Percentiles rank a stretch among this genome's conserved stretches.
Evolutionary conservation across 1,284 basidiomycete genomes (phyloP).

Genomic region (Trichosporon sp.): DNA sequence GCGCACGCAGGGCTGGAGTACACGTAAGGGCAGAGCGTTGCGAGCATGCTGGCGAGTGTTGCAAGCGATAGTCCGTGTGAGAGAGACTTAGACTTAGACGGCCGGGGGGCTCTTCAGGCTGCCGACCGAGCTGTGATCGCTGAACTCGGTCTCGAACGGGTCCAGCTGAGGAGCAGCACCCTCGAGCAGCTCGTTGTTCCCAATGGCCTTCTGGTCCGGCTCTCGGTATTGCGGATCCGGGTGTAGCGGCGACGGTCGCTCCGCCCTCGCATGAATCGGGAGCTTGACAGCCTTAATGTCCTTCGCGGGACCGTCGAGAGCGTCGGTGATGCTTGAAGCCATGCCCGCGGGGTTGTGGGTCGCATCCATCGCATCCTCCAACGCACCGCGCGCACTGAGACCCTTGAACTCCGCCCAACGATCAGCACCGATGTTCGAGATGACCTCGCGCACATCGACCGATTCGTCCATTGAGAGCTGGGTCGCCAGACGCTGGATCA

Average conservation of each 20-base stretch:
- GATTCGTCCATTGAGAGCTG: conserved; percentile 32
- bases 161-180: not conserved
- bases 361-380: conserved; percentile 52
- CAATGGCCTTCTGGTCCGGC: not conserved
- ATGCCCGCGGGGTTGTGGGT: conserved; percentile 70
- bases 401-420: conserved; percentile 8
- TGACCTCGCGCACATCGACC: conserved; percentile 36
- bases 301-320: conserved; percentile 6
- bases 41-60: too few species aligned
- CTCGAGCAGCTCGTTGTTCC: not conserved
- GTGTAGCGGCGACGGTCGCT: not conserved
- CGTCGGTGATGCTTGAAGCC: conserved; percentile 67
- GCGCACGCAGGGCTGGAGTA: too few species aligned
- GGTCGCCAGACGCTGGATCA: conserved; percentile 27
- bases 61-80: too few species aligned
- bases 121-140: not conserved
- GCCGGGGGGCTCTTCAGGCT: not conserved
- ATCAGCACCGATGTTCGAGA: conserved; percentile 27
- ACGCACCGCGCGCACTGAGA: not conserved
- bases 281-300: not conserved
- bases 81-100: too few species aligned
- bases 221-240: not conserved
- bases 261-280: conserved; percentile 3
- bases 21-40: too few species aligned
- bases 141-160: not conserved